Evolutionary conservation across 495 filamentous ascomycete species (phyloP), one percentile per base, ranked within the genome.

Genomic region (Aspergillus nidulans): DNA sequence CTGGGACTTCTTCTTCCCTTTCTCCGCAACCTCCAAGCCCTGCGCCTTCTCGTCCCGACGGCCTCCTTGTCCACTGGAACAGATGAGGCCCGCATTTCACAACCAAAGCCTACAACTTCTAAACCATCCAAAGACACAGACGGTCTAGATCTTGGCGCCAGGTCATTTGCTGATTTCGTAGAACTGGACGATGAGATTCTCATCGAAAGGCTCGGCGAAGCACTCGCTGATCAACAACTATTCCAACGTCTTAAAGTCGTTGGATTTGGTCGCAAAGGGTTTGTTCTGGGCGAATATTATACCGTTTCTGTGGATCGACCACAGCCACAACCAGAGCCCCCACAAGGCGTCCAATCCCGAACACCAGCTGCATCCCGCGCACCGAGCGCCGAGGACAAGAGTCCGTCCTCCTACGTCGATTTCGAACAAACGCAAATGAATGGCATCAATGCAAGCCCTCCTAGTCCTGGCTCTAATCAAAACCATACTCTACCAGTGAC

Each of bases 1-100:
- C 42, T 80, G 4, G 65, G 67, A 1, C 63, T 78, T 21, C 59
- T 79, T 1, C 63, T 79, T 32, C 78, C 77, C 0, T 79, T 81
- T 58, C 70, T 81, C 5, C 68, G 72, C 1, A 77, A 79, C 8
- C 57, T 81, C 4, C 63, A 56, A 1, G 74, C 71, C 0, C 25
- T 81, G 1, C 71, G 78, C 15, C 63, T 81, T 38, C 57, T 84
- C 38, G 62, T 75, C 7, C 72, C 73, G 26, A 64, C 66, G 2
- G 61, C 58, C 3, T 45, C 63, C 13, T 53, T 25, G 20, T 8
- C 19, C 32, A 13, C 59, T 21, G 52, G 56, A 1, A 56, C 61
- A 19, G 49, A 21, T 7, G 46, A 20, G 20, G 15, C 36, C 32
- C 20, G 41, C 18, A 6, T 47, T 25, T 44, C 40, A 30, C 19